Conservation (phyloP, 2,329 filamentous ascomycete species). For the Pseudogymnoascus sp. region DNA sequence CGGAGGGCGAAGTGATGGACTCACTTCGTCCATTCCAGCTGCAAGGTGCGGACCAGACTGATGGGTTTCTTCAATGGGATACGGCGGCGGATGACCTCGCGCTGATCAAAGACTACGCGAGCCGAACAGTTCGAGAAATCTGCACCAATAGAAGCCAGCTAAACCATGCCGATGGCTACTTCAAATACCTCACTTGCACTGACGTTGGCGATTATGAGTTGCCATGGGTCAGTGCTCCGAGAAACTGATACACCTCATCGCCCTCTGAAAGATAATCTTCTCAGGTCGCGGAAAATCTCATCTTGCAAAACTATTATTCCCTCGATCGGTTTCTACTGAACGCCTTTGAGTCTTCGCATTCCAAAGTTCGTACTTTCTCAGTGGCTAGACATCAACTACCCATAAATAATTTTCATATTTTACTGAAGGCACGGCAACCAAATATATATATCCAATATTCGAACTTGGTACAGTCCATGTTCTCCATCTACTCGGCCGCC, state of each 20-base stretch:
- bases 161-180: constrained; percentile 15
- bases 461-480: not conserved
- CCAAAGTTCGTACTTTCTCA: not conserved
- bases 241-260: not conserved
- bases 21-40: not conserved
- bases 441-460: not conserved
- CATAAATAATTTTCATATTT: not conserved
- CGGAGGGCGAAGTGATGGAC: constrained; percentile 4
- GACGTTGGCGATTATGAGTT: constrained; percentile 19
- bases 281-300: too few species aligned
- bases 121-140: constrained; percentile 16
- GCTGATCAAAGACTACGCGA: constrained; percentile 20
- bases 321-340: not conserved
- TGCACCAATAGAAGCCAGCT: constrained; percentile 21
- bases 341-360: not conserved
- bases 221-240: constrained; percentile 16
- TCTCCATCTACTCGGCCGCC: not conserved
- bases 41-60: not conserved
- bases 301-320: not conserved
- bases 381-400: not conserved
- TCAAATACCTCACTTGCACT: constrained; percentile 23
- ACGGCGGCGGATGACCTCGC: constrained; percentile 16
- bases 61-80: constrained; percentile 1
- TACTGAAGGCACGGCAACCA: not conserved
- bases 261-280: too few species aligned